Evolutionary conservation across 345 rosid genomes (phyloP).

Genomic region (Bretschneidera sinensis): DNA sequence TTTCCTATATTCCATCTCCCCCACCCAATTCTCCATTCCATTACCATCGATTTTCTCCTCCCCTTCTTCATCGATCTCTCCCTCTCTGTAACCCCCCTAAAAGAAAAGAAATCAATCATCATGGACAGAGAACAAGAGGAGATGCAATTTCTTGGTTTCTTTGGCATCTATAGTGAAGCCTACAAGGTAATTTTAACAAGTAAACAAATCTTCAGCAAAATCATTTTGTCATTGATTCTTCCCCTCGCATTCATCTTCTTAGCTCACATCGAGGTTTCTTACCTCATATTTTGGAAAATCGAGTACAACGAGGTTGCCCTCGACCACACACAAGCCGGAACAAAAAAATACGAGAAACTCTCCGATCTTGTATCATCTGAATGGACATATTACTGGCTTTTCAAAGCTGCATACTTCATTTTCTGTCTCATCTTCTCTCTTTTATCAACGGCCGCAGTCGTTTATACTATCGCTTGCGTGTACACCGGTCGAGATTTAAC

Average conservation of each 20-base stretch:
- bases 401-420: constrained; percentile 29
- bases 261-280: constrained; percentile 33
- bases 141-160: constrained; percentile 47
- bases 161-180: constrained; percentile 42
- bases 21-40: background rate
- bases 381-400: constrained; percentile 22
- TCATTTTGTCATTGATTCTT: constrained; percentile 44
- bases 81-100: background rate
- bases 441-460: constrained; percentile 52
- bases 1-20: background rate
- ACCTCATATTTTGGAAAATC: constrained; percentile 21
- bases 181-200: constrained; percentile 34
- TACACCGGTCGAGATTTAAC: constrained; percentile 31
- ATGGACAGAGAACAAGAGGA: constrained; percentile 63
- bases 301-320: constrained; percentile 16
- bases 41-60: background rate
- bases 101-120: background rate
- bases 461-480: constrained; percentile 45
- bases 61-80: background rate
- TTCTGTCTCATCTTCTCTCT: constrained; percentile 32
- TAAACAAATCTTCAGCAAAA: constrained; percentile 45
- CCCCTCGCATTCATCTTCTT: constrained; percentile 53
- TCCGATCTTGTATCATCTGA: constrained; percentile 27
- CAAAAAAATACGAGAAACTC: constrained; percentile 21
- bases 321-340: constrained; percentile 18